A percentile compares a stretch with the other conserved stretches of the same genome.
phyloP scores from a whole-genome alignment of 495 filamentous ascomycete species.

The Hyaloscypha finlandica region DNA sequence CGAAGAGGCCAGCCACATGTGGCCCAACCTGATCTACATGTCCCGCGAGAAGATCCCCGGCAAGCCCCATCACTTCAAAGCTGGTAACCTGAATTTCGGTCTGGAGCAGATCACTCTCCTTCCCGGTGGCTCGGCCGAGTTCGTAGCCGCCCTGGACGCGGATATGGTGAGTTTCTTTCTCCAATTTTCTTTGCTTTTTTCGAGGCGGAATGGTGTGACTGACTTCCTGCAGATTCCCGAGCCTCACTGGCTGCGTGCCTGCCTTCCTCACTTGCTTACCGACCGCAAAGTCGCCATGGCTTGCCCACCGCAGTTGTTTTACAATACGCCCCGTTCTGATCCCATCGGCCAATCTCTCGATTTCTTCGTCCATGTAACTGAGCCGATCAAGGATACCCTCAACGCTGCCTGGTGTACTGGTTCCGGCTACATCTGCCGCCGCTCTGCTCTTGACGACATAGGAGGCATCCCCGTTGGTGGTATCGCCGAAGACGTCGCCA shows the following conservation, averaged over 20 bases:
- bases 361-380: slow-evolving; percentile 48
- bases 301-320: slow-evolving; percentile 54
- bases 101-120: slow-evolving; percentile 38
- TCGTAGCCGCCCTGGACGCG: slow-evolving; percentile 52
- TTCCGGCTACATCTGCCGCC: slow-evolving; percentile 52
- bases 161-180: slow-evolving; percentile 43
- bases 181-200: slow-evolving; percentile 40
- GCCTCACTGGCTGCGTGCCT: slow-evolving; percentile 49
- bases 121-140: slow-evolving; percentile 46
- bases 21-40: slow-evolving; percentile 47
- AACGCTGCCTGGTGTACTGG: slow-evolving; percentile 53
- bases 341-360: slow-evolving; percentile 49
- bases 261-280: slow-evolving; percentile 47
- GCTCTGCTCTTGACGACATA: slow-evolving; percentile 50
- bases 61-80: slow-evolving; percentile 54
- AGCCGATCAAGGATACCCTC: slow-evolving; percentile 51
- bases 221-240: slow-evolving; percentile 48
- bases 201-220: slow-evolving; percentile 6
- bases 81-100: slow-evolving; percentile 55
- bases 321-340: slow-evolving; percentile 52
- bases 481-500: slow-evolving; percentile 52
- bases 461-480: slow-evolving; percentile 50
- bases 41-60: slow-evolving; percentile 46
- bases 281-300: slow-evolving; percentile 50
- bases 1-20: slow-evolving; percentile 22